These are phyloP conservation scores for Cnidoscolus chayamansa DNA, from an alignment of 441 rosid genomes.

Conservation along the genomic window DNA sequence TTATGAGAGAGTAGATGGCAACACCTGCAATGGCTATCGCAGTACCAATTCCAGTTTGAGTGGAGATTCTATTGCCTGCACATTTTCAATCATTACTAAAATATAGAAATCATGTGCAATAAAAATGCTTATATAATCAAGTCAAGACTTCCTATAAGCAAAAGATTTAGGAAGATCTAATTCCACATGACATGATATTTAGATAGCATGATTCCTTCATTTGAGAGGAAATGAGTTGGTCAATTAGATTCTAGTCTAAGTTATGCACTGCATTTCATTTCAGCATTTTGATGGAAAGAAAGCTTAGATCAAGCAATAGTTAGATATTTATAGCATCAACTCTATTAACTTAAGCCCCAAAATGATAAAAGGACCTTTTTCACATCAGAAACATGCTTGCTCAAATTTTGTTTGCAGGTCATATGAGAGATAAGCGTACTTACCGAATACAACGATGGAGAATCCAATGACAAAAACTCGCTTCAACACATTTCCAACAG, in stretches of 20 bases:
- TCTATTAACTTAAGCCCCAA: not conserved
- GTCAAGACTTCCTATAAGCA: not conserved
- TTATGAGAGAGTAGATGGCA: slow-evolving; percentile 59
- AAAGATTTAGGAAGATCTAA: not conserved
- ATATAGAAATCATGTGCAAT: not conserved
- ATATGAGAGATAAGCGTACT: slow-evolving; percentile 12
- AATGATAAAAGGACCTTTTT: not conserved
- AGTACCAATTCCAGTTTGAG: slow-evolving; percentile 69
- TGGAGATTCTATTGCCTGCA: slow-evolving; percentile 61
- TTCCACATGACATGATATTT: not conserved
- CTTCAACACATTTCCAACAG: slow-evolving; percentile 68
- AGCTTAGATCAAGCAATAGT: not conserved
- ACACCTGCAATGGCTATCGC: slow-evolving; percentile 68
- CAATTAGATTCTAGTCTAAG: too few species aligned
- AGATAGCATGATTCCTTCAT: not conserved
- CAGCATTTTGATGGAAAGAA: not conserved
- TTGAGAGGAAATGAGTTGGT: not conserved
- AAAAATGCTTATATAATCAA: not conserved
- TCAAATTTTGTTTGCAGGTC: not conserved
- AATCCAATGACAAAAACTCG: slow-evolving; percentile 67
- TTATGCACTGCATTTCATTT: not conserved
- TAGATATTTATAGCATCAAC: not conserved
- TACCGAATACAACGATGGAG: slow-evolving; percentile 59
- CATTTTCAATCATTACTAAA: slow-evolving; percentile 11
- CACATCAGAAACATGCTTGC: not conserved